Base-by-base conservation (phyloP, 495 filamentous ascomycete species). In the Penicillium samsonianum region DNA sequence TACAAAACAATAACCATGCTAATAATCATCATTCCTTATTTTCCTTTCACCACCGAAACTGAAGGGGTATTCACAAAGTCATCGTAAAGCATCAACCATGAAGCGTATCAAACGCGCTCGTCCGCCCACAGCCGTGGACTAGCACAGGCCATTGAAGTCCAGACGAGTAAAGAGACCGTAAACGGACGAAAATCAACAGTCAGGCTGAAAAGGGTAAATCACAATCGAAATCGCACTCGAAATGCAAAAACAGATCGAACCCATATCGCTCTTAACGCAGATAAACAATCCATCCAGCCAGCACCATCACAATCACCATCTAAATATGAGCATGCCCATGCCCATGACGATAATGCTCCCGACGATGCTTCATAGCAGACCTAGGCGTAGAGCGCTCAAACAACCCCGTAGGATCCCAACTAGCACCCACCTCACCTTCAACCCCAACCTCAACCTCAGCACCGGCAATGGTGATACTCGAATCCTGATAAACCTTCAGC, bases 401-500 rank as follows among this genome's bases (percentile, higher is more conserved):
- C 35, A 0, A 38, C 35, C 16, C n/a, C 35, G n/a, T 17, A 3
- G 35, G n/a, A 38, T 38, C n/a, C 35, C 35, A 38, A 38, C 2
- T 6, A 26, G 1, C 11, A 46, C 14, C 41, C 0, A 43, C 11
- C 42, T 45, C 22, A 44, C 28, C 25, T 2, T 4, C 37, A 16
- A 40, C 30, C 7, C 16, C 50, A 12, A 14, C 22, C 2, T 33
- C 40, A 23, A 19, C 40, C 16, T 43, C 11, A 22, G 43, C 7
- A 38, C 35, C 35, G 1, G 0, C 8, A 0, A 5, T 14, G 4
- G 30, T 4, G 11, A 16, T 38, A 38, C 6, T n/a, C 33, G 0
- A 19, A 14, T 42, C 69, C 63, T 79, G 69, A 62, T 86, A 90
- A 16, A 90, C 82, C 53, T 81, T 77, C 49, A 90, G 82, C 6